These are phyloP conservation scores for Macrophomina tecta DNA, from an alignment of 2,329 filamentous ascomycete genomes.

Conservation along the genomic window DNA sequence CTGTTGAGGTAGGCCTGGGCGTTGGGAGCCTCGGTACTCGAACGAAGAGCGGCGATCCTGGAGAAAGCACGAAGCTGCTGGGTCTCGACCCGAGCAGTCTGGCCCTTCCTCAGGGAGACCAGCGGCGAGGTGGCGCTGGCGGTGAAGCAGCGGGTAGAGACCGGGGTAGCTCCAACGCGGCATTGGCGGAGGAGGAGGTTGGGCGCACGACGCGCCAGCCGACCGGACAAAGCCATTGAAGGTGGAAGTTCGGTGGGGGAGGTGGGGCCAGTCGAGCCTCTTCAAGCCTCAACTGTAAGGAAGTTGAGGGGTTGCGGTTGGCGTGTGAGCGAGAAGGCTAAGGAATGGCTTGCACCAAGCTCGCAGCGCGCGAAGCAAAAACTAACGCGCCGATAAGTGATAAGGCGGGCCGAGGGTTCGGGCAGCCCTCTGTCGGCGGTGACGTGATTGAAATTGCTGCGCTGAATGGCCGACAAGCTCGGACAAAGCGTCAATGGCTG, in stretches of 20 bases:
- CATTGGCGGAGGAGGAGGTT: conserved; percentile 41
- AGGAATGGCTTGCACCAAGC: conserved; percentile 4
- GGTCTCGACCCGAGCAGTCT: conserved; percentile 41
- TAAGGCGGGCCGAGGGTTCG: conserved; percentile 23
- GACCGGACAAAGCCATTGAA: conserved; percentile 49
- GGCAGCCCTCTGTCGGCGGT: conserved; percentile 12
- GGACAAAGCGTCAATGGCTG: conserved; percentile 14
- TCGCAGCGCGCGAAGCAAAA: conserved; percentile 24
- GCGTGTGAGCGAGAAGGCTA: conserved; percentile 19
- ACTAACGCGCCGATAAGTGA: conserved; percentile 28
- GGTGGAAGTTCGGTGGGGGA: conserved; percentile 24
- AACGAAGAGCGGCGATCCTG: conserved; percentile 40
- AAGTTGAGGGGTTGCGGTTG: conserved; percentile 7
- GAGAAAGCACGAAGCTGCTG: conserved; percentile 47
- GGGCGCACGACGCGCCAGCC: conserved; percentile 49
- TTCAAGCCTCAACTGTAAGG: conserved; percentile 26
- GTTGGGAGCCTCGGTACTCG: conserved; percentile 74
- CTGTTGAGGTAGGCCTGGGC: conserved; percentile 88
- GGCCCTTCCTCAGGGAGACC: conserved; percentile 37
- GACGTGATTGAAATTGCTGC: conserved; percentile 18
- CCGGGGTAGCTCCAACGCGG: conserved; percentile 38
- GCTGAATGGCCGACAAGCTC: conserved; percentile 5
- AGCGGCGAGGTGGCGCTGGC: conserved; percentile 41
- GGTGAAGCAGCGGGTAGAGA: conserved; percentile 41
- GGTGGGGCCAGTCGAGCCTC: conserved; percentile 37